phyloP scores from a whole-genome alignment of 441 rosid genomes.

The Hura crepitans region DNA sequence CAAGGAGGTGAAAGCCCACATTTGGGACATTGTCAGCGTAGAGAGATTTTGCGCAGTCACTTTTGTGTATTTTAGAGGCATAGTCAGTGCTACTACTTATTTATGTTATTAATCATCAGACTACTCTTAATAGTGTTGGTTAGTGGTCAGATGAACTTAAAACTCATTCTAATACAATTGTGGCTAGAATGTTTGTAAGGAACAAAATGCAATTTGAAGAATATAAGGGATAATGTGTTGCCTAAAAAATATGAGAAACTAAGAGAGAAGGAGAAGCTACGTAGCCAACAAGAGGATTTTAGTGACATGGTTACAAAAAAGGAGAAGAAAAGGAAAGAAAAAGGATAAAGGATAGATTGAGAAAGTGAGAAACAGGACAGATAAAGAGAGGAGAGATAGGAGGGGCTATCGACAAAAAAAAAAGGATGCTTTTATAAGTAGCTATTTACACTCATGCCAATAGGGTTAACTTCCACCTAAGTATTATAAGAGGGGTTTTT shows the following conservation, averaged over 20 bases:
- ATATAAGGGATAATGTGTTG: constrained; percentile 85
- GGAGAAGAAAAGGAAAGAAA: no score
- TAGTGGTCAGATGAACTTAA: constrained; percentile 59
- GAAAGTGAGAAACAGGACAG: no score
- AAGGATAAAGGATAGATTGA: no score
- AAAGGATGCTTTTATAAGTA: no score
- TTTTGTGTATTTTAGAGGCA: constrained; percentile 77
- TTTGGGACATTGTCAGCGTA: constrained; percentile 64
- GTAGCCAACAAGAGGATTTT: constrained; percentile 87
- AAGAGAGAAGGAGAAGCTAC: constrained; percentile 86
- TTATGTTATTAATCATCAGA: constrained; percentile 47
- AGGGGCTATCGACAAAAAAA: no score
- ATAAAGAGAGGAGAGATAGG: no score
- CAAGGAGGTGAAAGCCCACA: constrained; percentile 56
- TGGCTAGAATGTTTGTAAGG: no score
- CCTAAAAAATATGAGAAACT: constrained; percentile 99
- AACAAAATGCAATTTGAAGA: no score
- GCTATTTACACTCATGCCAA: no score
- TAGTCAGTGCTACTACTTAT: constrained; percentile 64
- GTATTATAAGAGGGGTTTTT: no score
- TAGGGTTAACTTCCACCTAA: no score
- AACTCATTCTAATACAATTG: no score
- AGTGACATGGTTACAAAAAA: constrained; percentile 99
- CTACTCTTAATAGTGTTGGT: constrained; percentile 45
- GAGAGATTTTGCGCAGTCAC: constrained; percentile 71